Evolutionary conservation across 2,329 filamentous ascomycete genomes (phyloP).

Genomic region (Phaeomoniella chlamydospora): DNA sequence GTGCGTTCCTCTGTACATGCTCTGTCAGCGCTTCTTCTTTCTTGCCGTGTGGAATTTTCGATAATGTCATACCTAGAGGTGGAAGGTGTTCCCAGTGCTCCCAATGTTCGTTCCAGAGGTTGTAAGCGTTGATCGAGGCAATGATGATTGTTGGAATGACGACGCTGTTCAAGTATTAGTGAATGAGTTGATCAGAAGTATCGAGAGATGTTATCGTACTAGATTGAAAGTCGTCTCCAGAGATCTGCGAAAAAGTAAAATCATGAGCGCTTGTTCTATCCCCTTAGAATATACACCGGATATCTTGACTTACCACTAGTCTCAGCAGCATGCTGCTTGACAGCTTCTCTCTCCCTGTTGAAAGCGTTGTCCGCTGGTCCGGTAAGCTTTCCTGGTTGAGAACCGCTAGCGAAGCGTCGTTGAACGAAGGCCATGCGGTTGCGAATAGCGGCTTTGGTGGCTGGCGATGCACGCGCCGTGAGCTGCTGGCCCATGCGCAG

Average conservation of each 20-base stretch:
- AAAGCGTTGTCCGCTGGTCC: conserved; percentile 73
- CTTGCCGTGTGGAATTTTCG: no score
- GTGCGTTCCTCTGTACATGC: conserved; percentile 60
- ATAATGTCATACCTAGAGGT: conserved; percentile 50
- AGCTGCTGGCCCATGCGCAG: conserved; percentile 48
- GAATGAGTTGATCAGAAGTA: neutral
- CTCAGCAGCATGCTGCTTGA: conserved; percentile 76
- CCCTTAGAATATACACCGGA: conserved; percentile 1
- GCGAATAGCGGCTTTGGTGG: conserved; percentile 41
- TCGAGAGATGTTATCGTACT: conserved; percentile 44
- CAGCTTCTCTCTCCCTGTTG: conserved; percentile 77
- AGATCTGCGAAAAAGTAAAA: conserved; percentile 45
- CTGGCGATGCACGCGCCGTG: conserved; percentile 34
- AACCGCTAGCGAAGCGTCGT: conserved; percentile 48
- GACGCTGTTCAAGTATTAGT: conserved; percentile 38
- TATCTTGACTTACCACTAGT: conserved; percentile 68
- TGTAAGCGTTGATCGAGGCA: conserved; percentile 68
- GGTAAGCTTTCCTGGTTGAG: conserved; percentile 27
- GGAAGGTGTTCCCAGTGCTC: conserved; percentile 80
- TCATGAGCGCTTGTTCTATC: conserved; percentile 9
- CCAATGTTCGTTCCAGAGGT: conserved; percentile 93
- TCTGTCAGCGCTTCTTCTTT: no score
- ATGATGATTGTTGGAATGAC: conserved; percentile 60
- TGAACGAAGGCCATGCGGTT: conserved; percentile 45
- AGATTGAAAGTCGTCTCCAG: conserved; percentile 93